Evolutionary conservation across 2,329 filamentous ascomycete species (phyloP).

Genomic region (Hymenoscyphus albidus): DNA sequence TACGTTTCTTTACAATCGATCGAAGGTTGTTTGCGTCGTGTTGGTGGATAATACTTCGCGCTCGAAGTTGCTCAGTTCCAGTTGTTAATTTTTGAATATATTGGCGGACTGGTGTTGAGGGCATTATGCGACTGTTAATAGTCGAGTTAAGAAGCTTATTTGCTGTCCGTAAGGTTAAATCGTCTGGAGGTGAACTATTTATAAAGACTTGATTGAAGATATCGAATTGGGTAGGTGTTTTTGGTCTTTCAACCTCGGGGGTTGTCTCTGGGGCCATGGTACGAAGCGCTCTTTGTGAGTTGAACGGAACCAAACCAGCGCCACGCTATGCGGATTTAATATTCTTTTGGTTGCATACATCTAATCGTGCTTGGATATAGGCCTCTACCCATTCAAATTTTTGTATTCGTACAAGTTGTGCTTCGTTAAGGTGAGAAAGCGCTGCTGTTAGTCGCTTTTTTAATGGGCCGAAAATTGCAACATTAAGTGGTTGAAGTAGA

Average conservation of each 20-base stretch:
- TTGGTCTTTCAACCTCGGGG: background rate
- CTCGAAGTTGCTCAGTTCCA: conserved; percentile 7
- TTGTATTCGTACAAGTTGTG: background rate
- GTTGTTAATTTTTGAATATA: conserved; percentile 13
- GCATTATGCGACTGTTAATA: background rate
- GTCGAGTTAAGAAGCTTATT: background rate
- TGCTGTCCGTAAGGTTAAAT: background rate
- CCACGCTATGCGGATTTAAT: conserved; percentile 6
- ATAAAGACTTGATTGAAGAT: conserved; percentile 5
- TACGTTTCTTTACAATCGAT: conserved; percentile 13
- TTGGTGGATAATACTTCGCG: conserved; percentile 7
- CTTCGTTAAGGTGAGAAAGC: conserved; percentile 1
- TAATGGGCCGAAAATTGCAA: conserved; percentile 18
- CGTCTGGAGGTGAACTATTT: background rate
- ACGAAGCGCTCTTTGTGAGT: conserved; percentile 7
- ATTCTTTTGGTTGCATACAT: conserved; percentile 5
- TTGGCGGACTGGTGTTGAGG: conserved; percentile 1
- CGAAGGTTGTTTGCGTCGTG: conserved; percentile 2
- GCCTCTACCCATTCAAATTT: conserved; percentile 5
- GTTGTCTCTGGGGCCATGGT: background rate
- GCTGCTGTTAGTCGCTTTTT: conserved; percentile 3
- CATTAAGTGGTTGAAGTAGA: conserved; percentile 19
- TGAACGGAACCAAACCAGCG: background rate
- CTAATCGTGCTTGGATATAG: conserved; percentile 8
- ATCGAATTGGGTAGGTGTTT: background rate